Evolutionary conservation across 2,329 filamentous ascomycete genomes (phyloP).

Genomic region (Simplicillium sp.): DNA sequence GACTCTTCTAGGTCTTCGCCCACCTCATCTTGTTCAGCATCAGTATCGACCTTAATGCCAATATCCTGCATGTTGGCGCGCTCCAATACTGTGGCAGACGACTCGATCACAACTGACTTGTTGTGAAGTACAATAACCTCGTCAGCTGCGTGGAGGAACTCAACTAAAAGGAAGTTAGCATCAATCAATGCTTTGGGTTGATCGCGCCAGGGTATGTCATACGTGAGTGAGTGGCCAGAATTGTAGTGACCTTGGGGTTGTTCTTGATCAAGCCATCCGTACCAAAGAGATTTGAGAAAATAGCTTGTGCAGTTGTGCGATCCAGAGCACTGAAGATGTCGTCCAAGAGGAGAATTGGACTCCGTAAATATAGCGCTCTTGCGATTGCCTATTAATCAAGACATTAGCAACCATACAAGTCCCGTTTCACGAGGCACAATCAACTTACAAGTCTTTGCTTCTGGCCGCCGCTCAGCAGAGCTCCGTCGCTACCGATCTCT

Average conservation of each 20-base stretch:
- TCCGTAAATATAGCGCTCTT: conserved; percentile 12
- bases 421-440: no score
- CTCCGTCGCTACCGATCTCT: background rate
- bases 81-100: no score
- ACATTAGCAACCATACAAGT: no score
- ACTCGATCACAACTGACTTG: no score
- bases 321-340: conserved; percentile 24
- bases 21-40: background rate
- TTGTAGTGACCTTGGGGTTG: conserved; percentile 10
- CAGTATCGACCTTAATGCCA: background rate
- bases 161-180: conserved; percentile 4
- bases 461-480: background rate
- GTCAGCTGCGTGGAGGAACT: conserved; percentile 13
- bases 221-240: conserved; percentile 17
- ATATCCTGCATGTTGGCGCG: no score
- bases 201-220: background rate
- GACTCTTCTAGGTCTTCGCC: background rate
- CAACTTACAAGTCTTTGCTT: background rate
- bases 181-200: background rate
- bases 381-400: conserved; percentile 7
- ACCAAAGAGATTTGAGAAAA: conserved; percentile 24
- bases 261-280: conserved; percentile 16
- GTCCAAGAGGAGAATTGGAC: conserved; percentile 16
- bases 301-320: conserved; percentile 23
- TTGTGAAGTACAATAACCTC: conserved; percentile 12